Conservation (phyloP, 2,329 filamentous ascomycete genomes). For the Neonectria hederae region DNA sequence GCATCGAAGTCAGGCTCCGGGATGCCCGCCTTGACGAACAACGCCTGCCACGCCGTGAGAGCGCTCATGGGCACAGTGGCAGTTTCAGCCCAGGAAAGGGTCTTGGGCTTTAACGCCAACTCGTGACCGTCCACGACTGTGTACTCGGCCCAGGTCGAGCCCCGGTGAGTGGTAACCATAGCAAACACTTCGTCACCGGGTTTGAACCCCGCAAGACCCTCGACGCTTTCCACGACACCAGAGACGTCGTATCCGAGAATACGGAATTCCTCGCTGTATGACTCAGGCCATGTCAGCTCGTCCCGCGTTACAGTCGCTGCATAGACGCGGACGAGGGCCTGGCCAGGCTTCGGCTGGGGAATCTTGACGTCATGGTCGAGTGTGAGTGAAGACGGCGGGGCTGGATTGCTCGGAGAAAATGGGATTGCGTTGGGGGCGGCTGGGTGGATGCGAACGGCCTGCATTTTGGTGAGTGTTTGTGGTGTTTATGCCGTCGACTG, state of each 20-base stretch:
- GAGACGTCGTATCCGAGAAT: constrained; percentile 28
- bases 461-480: constrained; percentile 17
- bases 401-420: constrained; percentile 27
- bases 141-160: constrained; percentile 40
- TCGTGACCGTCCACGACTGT: constrained; percentile 36
- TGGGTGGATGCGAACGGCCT: constrained; percentile 25
- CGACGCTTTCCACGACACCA: constrained; percentile 26
- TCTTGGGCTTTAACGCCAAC: constrained; percentile 43
- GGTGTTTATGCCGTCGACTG: neutral
- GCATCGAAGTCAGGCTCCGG: constrained; percentile 17
- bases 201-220: constrained; percentile 34
- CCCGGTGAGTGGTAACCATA: constrained; percentile 34
- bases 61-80: constrained; percentile 48
- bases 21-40: constrained; percentile 40
- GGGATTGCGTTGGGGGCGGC: constrained; percentile 4
- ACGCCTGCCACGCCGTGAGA: constrained; percentile 49
- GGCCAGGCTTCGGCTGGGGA: constrained; percentile 12
- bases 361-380: constrained; percentile 15
- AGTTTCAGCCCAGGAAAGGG: constrained; percentile 43
- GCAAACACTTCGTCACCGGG: constrained; percentile 44
- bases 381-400: constrained; percentile 17
- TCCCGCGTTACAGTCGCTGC: constrained; percentile 32
- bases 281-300: constrained; percentile 30
- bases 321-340: constrained; percentile 28
- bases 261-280: constrained; percentile 18